Evolutionary conservation across 768 basidiomycete genomes (phyloP), one percentile per base, ranked within the genome.

Genomic region (Russula emetica): DNA sequence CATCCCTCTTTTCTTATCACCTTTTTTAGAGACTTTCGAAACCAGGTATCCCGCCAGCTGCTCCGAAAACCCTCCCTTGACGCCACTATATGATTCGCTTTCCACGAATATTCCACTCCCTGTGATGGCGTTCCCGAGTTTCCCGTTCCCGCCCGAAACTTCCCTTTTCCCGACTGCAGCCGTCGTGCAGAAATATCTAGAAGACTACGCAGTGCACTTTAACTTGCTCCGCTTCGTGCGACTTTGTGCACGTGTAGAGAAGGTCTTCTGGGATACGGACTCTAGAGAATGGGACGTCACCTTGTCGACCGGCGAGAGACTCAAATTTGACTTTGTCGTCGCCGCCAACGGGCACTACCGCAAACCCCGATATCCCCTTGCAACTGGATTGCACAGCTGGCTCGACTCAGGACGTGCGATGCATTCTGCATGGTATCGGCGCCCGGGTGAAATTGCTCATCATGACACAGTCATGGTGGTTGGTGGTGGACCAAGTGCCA

Each of bases 91-190:
- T 69, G 87, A 92, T 69, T 86, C 87, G 0, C 76, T 94, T 14
- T 87, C 86, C n/a, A 87, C 91, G 1, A 93, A 93, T 69, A 71
- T 94, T 5, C 88, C 92, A 0, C 88, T 92, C 67, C 87, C 87
- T 1, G 63, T 86, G 55, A 93, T 94, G 92, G 81, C 82, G 3
- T 92, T 78, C 68, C 76, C 79, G 1, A 80, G 79, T 52, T 85
- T 82, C 69, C 70, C 78, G 1, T 92, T 92, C 69, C 88, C 88
- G 0, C 85, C 88, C 0, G 83, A 81, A 2, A 92, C 90, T 0
- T 79, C 85, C 1, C 76, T 92, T 30, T 94, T 81, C 72, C 91
- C 92, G 0, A 69, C 67, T 7, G 88, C 90, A 2, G 67, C 77
- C 0, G 75, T 76, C 7, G 88, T 94, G 1, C 80, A 83, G 47